These are phyloP conservation scores for Filobasidium wieringae DNA, from an alignment of 768 basidiomycete species.

Conservation along the genomic window DNA sequence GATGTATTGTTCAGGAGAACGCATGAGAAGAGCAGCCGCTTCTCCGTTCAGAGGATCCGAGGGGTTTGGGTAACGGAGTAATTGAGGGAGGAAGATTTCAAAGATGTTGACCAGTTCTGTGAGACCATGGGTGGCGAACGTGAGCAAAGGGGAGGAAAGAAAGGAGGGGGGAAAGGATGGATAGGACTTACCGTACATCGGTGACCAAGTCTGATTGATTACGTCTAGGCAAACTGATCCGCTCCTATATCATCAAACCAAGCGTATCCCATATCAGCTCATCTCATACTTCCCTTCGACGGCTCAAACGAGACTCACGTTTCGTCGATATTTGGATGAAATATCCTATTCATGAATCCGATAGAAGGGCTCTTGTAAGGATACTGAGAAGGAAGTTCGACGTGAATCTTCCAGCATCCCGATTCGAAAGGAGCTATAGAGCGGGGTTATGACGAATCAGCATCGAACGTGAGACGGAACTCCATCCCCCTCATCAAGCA, in stretches of 20 bases:
- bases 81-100: slow-evolving; percentile 92
- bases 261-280: neutral
- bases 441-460: neutral
- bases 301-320: slow-evolving; percentile 49
- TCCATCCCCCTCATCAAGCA: neutral
- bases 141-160: neutral
- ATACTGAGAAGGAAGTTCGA: slow-evolving; percentile 95
- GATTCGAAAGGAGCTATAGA: slow-evolving; percentile 85
- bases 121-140: neutral
- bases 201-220: slow-evolving; percentile 99
- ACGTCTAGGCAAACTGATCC: slow-evolving; percentile 98
- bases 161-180: neutral
- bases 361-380: slow-evolving; percentile 98
- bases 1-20: slow-evolving; percentile 92
- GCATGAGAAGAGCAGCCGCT: slow-evolving; percentile 91
- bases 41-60: slow-evolving; percentile 97
- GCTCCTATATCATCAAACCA: slow-evolving; percentile 48
- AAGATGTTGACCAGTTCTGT: slow-evolving; percentile 99
- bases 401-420: slow-evolving; percentile 98
- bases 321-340: slow-evolving; percentile 99
- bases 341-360: slow-evolving; percentile 99
- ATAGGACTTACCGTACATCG: slow-evolving; percentile 79
- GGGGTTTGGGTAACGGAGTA: slow-evolving; percentile 94
- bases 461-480: neutral
- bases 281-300: neutral